Evolutionary conservation across 768 basidiomycete genomes (phyloP).

Genomic region (Leccinum olivaceopallidum): DNA sequence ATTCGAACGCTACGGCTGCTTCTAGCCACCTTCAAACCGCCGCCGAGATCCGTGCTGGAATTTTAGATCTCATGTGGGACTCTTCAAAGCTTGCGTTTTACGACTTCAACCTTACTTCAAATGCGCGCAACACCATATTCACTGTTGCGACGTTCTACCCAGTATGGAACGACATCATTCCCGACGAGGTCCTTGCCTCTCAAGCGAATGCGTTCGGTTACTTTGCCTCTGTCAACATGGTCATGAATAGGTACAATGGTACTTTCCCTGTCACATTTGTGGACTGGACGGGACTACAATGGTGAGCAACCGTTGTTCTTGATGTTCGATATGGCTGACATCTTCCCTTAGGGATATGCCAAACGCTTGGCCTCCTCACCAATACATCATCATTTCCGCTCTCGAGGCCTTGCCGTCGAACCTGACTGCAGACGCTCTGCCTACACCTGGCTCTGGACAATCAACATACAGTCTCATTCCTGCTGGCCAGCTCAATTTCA

Average conservation of each 20-base stretch:
- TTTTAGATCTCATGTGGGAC: slow-evolving; percentile 91
- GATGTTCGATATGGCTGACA: not conserved
- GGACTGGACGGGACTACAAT: slow-evolving; percentile 72
- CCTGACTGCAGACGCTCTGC: slow-evolving; percentile 58
- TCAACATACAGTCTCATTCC: slow-evolving; percentile 73
- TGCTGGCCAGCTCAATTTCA: slow-evolving; percentile 74
- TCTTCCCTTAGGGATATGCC: slow-evolving; percentile 64
- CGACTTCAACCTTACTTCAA: slow-evolving; percentile 79
- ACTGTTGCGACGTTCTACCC: slow-evolving; percentile 82
- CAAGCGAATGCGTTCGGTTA: slow-evolving; percentile 63
- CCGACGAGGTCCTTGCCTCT: slow-evolving; percentile 60
- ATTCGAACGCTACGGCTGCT: slow-evolving; percentile 44
- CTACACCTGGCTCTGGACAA: slow-evolving; percentile 47
- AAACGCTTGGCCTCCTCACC: slow-evolving; percentile 89
- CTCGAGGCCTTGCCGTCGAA: slow-evolving; percentile 74
- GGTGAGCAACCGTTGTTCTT: slow-evolving; percentile 43
- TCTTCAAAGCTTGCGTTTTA: slow-evolving; percentile 82
- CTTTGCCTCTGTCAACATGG: slow-evolving; percentile 76
- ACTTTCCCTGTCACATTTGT: slow-evolving; percentile 81
- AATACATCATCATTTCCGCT: slow-evolving; percentile 78
- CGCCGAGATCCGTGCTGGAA: slow-evolving; percentile 56
- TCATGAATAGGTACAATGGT: slow-evolving; percentile 85
- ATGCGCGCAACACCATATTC: slow-evolving; percentile 63
- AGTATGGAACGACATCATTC: slow-evolving; percentile 84
- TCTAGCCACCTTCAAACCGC: slow-evolving; percentile 58